These are phyloP conservation scores for Verticillium isaacii DNA, from an alignment of 2,329 filamentous ascomycete species.

Conservation along the genomic window DNA sequence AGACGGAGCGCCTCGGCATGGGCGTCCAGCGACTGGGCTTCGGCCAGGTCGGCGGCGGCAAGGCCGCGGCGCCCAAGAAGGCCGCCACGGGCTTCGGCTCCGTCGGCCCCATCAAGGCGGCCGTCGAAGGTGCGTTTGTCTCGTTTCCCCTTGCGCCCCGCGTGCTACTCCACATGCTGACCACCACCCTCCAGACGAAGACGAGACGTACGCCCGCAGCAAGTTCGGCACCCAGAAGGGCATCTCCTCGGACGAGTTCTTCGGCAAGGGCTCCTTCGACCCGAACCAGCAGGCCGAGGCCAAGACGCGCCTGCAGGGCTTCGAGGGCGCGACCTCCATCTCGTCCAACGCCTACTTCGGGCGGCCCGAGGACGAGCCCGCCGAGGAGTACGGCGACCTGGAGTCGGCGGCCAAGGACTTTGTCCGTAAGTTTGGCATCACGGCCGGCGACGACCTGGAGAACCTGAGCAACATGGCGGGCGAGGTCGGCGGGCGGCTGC, in stretches of 20 bases:
- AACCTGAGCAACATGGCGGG: slow-evolving; percentile 80
- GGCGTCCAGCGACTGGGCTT: slow-evolving; percentile 82
- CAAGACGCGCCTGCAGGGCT: slow-evolving; percentile 80
- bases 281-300: slow-evolving; percentile 77
- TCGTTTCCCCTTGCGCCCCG: background rate
- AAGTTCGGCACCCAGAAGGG: slow-evolving; percentile 94
- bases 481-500: slow-evolving; percentile 78
- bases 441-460: slow-evolving; percentile 91
- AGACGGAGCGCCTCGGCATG: slow-evolving; percentile 88
- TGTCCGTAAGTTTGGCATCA: slow-evolving; percentile 90
- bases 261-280: slow-evolving; percentile 85
- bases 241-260: slow-evolving; percentile 98
- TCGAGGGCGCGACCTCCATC: slow-evolving; percentile 88
- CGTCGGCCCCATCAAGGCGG: slow-evolving; percentile 68
- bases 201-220: slow-evolving; percentile 74
- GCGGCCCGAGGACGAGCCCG: slow-evolving; percentile 74
- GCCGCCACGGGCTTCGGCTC: slow-evolving; percentile 77
- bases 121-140: slow-evolving; percentile 57
- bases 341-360: slow-evolving; percentile 98
- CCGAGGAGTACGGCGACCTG: slow-evolving; percentile 82
- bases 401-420: slow-evolving; percentile 96
- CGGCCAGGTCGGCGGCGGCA: slow-evolving; percentile 68
- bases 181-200: slow-evolving; percentile 51
- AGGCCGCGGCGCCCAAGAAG: slow-evolving; percentile 62
- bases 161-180: background rate